Conservation (phyloP, 257 asterid species). For the Ophiorrhiza pumila region DNA sequence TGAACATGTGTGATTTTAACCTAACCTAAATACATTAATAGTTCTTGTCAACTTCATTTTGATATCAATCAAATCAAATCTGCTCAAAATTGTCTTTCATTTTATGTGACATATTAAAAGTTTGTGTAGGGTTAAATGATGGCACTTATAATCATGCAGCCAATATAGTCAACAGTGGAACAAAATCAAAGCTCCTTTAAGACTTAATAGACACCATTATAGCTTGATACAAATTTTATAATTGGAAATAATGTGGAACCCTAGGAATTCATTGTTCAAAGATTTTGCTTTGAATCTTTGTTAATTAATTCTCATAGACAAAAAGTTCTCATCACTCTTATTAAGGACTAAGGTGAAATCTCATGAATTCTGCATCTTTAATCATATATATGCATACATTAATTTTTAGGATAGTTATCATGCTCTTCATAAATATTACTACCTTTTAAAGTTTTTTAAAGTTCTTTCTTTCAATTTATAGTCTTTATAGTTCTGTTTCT, state of each 20-base stretch:
- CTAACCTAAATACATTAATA: background rate
- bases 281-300: conserved; percentile 8
- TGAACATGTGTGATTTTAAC: background rate
- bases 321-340: conserved; percentile 6
- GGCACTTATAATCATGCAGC: background rate
- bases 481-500: background rate
- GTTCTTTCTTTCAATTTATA: too few species aligned
- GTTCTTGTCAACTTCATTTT: background rate
- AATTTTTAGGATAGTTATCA: background rate
- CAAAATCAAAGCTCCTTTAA: background rate
- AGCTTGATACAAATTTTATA: conserved; percentile 7
- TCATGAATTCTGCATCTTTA: background rate
- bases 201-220: conserved; percentile 13
- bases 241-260: background rate
- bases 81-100: background rate
- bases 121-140: background rate
- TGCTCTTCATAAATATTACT: background rate
- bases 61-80: background rate
- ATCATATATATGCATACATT: background rate
- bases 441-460: too few species aligned
- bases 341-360: conserved; percentile 12
- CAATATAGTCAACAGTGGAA: conserved; percentile 15
- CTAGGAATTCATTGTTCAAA: background rate
- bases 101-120: background rate
- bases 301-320: conserved; percentile 1